These are phyloP conservation scores for Leishmania lainsoni DNA, from an alignment of 208 protist species.

Conservation along the genomic window DNA sequence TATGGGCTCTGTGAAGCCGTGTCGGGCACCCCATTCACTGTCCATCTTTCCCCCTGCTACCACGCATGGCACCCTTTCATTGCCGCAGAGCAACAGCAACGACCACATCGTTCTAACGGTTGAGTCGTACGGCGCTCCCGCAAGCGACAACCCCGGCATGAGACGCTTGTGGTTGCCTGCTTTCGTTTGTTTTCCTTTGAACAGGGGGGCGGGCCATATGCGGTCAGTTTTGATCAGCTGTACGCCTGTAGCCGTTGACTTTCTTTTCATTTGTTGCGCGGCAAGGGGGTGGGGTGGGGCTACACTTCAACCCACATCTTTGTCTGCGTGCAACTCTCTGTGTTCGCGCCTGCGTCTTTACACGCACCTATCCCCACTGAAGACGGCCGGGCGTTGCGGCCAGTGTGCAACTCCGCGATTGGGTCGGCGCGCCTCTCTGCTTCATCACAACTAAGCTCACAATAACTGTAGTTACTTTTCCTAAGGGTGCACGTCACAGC, in stretches of 20 bases:
- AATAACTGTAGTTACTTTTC: background rate
- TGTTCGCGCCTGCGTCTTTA: background rate
- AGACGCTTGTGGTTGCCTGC: background rate
- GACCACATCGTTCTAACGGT: background rate
- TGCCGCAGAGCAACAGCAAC: background rate
- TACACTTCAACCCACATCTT: background rate
- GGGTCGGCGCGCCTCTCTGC: background rate
- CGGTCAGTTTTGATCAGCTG: background rate
- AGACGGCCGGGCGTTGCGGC: background rate
- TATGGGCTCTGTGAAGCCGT: background rate
- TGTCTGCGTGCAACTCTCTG: background rate
- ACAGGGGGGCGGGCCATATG: background rate
- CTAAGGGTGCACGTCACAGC: background rate
- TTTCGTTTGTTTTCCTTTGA: background rate
- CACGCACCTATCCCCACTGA: background rate
- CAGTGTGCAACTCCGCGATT: background rate
- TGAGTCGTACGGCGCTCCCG: background rate
- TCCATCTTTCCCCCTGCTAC: background rate
- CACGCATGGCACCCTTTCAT: background rate
- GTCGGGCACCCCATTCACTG: background rate
- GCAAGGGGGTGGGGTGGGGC: background rate
- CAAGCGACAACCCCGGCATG: background rate
- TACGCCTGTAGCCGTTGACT: background rate
- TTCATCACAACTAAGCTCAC: background rate
- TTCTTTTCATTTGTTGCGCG: background rate